Evolutionary conservation across 495 filamentous ascomycete genomes (phyloP), one percentile per base, ranked within the genome.

Genomic region (Evansstolkia leycettana): DNA sequence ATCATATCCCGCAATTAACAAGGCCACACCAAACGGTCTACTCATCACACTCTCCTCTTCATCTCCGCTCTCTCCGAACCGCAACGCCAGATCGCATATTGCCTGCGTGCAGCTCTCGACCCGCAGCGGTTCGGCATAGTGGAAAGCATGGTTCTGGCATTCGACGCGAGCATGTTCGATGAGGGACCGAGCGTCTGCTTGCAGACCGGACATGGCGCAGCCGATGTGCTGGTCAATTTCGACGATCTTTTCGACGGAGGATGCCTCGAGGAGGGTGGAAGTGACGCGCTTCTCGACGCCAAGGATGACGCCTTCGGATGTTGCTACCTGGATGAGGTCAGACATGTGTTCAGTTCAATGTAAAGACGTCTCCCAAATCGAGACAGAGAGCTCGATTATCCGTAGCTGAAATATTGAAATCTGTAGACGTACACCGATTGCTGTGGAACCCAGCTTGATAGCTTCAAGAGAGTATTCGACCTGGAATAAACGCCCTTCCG

Each of bases 401-500:
- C 9, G 20, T 23, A 23, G 20, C 20, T 23, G 11, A 29, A 16
- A 15, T 17, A 39, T 37, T 25, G 31, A 15, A 11, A 36, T 33
- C 44, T n/a, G 23, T 38, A 41, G 29, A 62, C 65, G 37, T 78
- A 83, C 86, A 52, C 90, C 90, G 67, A 98, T 98, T 48, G 90
- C 90, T 41, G 90, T 98, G 37, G 83, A 90, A 51, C 90, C 90
- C 49, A 96, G 85, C 65, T 98, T 98, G 75, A 98, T 98, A 60
- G 90, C 90, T 76, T 98, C 90, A 43, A 98, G 82, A 39, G 92
- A 96, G 76, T 98, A 98, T 81, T 98, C 90, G 67, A 98, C 90
- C 73, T 98, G 90, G 77, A 98, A 98, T 60, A 98, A 82, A 67
- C 90, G 90, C 50, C 90, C 90, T 74, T 98, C 90, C 32, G 90